phyloP scores from a whole-genome alignment of 768 basidiomycete genomes.

The Erythrobasidium yunnanense region DNA sequence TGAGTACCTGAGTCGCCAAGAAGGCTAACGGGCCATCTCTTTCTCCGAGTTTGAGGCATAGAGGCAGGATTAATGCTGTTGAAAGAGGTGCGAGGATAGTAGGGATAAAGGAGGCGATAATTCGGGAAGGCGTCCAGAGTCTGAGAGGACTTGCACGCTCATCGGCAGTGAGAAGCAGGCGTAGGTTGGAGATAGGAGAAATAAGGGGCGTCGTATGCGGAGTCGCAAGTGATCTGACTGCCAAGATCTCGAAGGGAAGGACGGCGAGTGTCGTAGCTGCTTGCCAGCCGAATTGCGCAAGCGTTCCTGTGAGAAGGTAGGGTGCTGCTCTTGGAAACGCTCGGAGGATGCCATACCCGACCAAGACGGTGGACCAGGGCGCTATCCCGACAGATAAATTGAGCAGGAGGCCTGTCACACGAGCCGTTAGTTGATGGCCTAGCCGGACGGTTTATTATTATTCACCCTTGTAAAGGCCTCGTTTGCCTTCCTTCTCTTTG shows the following conservation, averaged over 20 bases:
- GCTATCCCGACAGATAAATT: slow-evolving; percentile 19
- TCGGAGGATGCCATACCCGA: slow-evolving; percentile 18
- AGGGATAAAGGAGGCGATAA: slow-evolving; percentile 16
- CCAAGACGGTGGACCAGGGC: slow-evolving; percentile 2
- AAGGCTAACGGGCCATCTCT: not conserved
- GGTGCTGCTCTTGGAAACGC: not conserved
- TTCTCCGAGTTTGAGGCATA: not conserved
- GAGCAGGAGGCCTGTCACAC: not conserved
- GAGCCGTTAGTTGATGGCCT: not conserved
- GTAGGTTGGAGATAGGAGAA: slow-evolving; percentile 10
- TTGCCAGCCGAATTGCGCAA: slow-evolving; percentile 22
- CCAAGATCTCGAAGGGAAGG: slow-evolving; percentile 19
- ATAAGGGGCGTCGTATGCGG: slow-evolving; percentile 6
- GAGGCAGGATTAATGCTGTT: slow-evolving; percentile 1
- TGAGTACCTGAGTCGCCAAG: slow-evolving; percentile 4
- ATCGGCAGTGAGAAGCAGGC: slow-evolving; percentile 17
- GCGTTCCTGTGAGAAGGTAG: not conserved
- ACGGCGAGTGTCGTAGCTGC: slow-evolving; percentile 6
- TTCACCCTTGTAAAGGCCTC: slow-evolving; percentile 14
- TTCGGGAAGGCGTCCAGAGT: slow-evolving; percentile 13
- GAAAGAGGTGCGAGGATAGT: slow-evolving; percentile 14
- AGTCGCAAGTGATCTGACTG: slow-evolving; percentile 1
- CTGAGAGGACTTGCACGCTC: slow-evolving; percentile 9
- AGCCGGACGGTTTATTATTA: not conserved
- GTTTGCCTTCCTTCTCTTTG: slow-evolving; percentile 19